Percentiles rank a stretch among this genome's conserved stretches.
Conservation (phyloP, 139 green algal genomes). For the Bryopsis sp. region DNA sequence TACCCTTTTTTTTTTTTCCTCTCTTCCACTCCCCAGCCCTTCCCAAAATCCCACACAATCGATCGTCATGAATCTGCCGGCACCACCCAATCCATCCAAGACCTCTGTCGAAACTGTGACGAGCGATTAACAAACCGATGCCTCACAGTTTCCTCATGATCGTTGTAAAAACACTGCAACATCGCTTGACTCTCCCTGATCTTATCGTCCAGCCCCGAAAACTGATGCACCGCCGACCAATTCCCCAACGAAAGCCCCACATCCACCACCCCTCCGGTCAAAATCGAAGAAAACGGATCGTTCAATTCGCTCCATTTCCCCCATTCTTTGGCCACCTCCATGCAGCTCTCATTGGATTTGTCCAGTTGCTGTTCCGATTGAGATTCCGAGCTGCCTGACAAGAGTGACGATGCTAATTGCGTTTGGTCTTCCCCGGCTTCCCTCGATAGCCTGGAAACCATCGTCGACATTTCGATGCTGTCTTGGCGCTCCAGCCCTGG, state of each 20-base stretch:
- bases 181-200: slow-evolving; percentile 32
- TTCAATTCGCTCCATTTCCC: background rate
- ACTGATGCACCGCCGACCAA: slow-evolving; percentile 28
- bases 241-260: background rate
- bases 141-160: slow-evolving; percentile 28
- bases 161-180: slow-evolving; percentile 45
- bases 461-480: background rate
- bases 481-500: background rate
- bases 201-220: slow-evolving; percentile 18
- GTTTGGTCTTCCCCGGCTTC: background rate
- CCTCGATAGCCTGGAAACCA: background rate
- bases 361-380: background rate
- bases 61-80: no score
- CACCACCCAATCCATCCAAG: no score
- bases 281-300: background rate
- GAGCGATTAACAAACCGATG: slow-evolving; percentile 23
- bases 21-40: no score
- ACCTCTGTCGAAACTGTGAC: background rate
- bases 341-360: background rate
- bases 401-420: background rate
- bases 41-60: no score
- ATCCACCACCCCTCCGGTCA: background rate
- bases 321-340: background rate
- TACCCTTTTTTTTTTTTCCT: no score
- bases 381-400: background rate